Conservation (phyloP, 2,329 filamentous ascomycete species). For the Tolypocladium paradoxum region DNA sequence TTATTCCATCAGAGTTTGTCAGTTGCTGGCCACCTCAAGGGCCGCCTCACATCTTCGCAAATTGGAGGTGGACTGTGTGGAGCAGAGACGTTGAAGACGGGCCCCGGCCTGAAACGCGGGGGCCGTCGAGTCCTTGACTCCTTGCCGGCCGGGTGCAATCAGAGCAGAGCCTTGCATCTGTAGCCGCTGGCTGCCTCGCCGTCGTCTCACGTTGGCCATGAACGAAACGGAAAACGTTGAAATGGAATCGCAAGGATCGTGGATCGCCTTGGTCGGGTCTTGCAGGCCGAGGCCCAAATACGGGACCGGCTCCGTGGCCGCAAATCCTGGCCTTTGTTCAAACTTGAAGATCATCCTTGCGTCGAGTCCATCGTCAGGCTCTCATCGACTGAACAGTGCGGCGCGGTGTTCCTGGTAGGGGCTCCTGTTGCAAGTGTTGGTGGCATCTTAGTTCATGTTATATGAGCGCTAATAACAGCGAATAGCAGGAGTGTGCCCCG, state of each 20-base stretch:
- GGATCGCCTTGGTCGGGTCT: not conserved
- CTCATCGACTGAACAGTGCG: not conserved
- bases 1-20: not conserved
- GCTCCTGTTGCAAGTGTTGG: not conserved
- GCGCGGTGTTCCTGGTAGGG: not conserved
- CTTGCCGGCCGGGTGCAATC: not conserved
- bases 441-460: not conserved
- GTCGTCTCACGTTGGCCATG: not conserved
- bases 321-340: not conserved
- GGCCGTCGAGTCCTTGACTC: not conserved
- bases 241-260: not conserved
- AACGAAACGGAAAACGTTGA: not conserved
- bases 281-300: not conserved
- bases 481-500: not conserved
- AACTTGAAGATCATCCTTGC: not conserved
- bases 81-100: not conserved
- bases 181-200: not conserved
- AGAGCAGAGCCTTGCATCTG: not conserved
- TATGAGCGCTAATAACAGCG: not conserved
- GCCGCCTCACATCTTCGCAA: not conserved
- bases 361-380: not conserved
- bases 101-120: not conserved
- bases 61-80: not conserved
- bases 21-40: not conserved
- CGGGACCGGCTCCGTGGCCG: not conserved